Base-by-base conservation (phyloP, 371 early-diverging fungal genomes). In the Parasitella parasitica region DNA sequence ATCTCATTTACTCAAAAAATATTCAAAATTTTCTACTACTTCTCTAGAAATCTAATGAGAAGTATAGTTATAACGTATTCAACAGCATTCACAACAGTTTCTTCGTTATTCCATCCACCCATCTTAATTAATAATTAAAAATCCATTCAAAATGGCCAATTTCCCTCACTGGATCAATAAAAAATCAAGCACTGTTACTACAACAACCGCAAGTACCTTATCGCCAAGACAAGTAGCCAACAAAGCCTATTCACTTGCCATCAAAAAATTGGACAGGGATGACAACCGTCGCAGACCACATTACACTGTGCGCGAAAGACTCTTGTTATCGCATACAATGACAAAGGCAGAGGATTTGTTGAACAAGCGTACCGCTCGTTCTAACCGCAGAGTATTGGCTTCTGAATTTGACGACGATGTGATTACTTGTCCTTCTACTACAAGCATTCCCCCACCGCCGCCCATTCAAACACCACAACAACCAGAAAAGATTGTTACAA, bases 191-290 rank as follows among this genome's bases (percentile, higher is more conserved):
- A 22, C 46, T 46, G 22, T 24, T 46, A 59, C 51, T 59, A 51
- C 15, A 48, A 57, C 9, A 57, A 49, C 39, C 26, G 51, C 38
- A 61, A 63, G 16, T 51, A 51, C 34, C 8, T 22, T 72, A 49
- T 78, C 78, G 4, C 78, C 78, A 30, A 70, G 78, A 32, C 78
- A 78, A 53, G 51, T 75, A 18, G 78, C 78, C 22, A 73, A 61
- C 43, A 75, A 72, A 55, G 70, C 73, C 4, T 57, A 69, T 43
- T 54, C 66, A n/a, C 55, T 78, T 34, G 73, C 67, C 7, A 59
- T 67, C 52, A 78, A 78, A 51, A 78, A 78, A 49, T 41, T 78
- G 4, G 71, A 78, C 51, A 71, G 63, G 18, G 78, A 78, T 61
- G 70, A 73, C 20, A 67, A 59, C 53, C 62, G 73, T 37, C 56